These are phyloP conservation scores for Fusarium lyarnte DNA, from an alignment of 2,329 filamentous ascomycete genomes.

Conservation along the genomic window DNA sequence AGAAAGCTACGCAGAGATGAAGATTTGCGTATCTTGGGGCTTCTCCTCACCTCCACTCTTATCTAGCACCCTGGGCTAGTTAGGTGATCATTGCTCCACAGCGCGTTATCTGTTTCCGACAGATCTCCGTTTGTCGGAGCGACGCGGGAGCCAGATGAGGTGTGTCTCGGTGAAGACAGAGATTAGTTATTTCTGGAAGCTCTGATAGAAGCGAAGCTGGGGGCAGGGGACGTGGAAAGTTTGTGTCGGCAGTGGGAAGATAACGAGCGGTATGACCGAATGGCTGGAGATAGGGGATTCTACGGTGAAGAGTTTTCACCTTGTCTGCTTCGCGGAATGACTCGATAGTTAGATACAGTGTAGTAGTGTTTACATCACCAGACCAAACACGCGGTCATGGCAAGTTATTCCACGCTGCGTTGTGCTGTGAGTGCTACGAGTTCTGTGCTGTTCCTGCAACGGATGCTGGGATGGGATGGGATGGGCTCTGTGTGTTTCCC, in stretches of 20 bases:
- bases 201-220: slow-evolving; percentile 28
- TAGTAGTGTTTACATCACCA: neutral
- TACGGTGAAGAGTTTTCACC: slow-evolving; percentile 12
- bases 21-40: neutral
- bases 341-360: neutral
- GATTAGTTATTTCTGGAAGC: slow-evolving; percentile 24
- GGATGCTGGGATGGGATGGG: neutral
- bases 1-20: neutral
- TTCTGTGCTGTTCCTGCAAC: neutral
- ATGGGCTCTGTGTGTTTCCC: neutral
- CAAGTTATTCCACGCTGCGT: neutral
- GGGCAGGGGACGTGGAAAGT: neutral
- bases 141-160: neutral
- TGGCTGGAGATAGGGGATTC: slow-evolving; percentile 9
- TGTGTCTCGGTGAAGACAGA: slow-evolving; percentile 18
- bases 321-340: neutral
- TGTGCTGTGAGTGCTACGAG: neutral
- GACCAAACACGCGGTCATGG: neutral
- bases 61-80: slow-evolving; percentile 12
- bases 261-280: slow-evolving; percentile 3
- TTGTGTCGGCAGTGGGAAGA: neutral
- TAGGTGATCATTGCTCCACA: slow-evolving; percentile 9
- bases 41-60: slow-evolving; percentile 28
- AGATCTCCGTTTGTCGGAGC: slow-evolving; percentile 23
- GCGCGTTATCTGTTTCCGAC: slow-evolving; percentile 20